These are phyloP conservation scores for Yamadazyma dushanensis DNA, from an alignment of 1,139 yeast species.

Conservation along the genomic window DNA sequence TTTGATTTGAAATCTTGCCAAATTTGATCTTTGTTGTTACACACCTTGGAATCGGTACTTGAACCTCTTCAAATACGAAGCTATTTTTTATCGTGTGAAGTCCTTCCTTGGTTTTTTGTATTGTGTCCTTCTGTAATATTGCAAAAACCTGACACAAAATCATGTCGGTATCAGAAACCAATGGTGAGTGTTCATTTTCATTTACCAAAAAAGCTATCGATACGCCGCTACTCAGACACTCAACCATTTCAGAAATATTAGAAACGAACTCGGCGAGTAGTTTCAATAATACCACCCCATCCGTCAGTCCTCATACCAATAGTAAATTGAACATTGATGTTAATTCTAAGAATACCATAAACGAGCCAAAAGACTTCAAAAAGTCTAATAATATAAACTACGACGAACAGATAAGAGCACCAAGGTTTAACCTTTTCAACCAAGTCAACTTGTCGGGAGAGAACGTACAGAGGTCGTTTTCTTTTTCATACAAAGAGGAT, in stretches of 20 bases:
- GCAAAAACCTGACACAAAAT: too few species aligned
- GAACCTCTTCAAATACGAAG: too few species aligned
- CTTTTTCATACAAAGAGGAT: constrained; percentile 5
- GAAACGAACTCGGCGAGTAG: constrained; percentile 2
- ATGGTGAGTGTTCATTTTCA: constrained; percentile 27
- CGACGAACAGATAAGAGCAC: constrained; percentile 47
- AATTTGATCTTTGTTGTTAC: background rate
- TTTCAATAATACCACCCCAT: background rate
- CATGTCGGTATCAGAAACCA: constrained; percentile 3
- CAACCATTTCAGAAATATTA: constrained; percentile 35
- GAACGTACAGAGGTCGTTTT: constrained; percentile 3
- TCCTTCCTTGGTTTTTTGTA: too few species aligned
- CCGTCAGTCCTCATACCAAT: background rate
- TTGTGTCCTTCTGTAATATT: too few species aligned
- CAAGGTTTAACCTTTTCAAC: constrained; percentile 29
- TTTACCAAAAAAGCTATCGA: constrained; percentile 40
- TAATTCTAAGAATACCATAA: constrained; percentile 10
- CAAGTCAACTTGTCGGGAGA: constrained; percentile 7
- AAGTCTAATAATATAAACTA: constrained; percentile 32
- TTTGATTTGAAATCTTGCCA: constrained; percentile 1
- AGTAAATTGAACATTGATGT: constrained; percentile 5
- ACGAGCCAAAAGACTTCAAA: constrained; percentile 3
- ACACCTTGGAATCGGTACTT: background rate
- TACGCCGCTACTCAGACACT: constrained; percentile 21
- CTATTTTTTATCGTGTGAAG: too few species aligned